A percentile compares a stretch with the other conserved stretches of the same genome.
These are phyloP conservation scores for Hymenoscyphus salicellus DNA, from an alignment of 2,329 filamentous ascomycete genomes.

Conservation along the genomic window DNA sequence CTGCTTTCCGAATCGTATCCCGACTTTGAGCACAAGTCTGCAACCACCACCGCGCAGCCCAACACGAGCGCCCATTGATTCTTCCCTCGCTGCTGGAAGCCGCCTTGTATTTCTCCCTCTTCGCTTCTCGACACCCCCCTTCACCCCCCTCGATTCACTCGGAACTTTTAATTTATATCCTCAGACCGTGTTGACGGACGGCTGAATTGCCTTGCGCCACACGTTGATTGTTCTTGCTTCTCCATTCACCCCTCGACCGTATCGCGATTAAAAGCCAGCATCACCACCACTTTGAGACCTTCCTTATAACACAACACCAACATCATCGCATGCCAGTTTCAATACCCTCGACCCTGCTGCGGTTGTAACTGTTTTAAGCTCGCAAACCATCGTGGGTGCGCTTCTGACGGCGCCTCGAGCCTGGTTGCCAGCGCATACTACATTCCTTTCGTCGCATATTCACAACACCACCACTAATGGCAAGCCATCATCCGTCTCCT, in stretches of 20 bases:
- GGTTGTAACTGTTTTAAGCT: background rate
- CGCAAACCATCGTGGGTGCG: background rate
- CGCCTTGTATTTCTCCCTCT: background rate
- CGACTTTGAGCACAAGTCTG: constrained; percentile 4
- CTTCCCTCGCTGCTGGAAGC: background rate
- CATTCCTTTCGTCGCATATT: background rate
- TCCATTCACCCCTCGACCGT: background rate
- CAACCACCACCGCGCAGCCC: background rate
- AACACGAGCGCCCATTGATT: background rate
- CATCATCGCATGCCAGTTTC: background rate
- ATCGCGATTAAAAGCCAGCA: background rate
- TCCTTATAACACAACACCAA: background rate
- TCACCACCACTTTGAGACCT: background rate
- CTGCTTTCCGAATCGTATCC: constrained; percentile 4
- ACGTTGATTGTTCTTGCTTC: background rate
- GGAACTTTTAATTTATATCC: constrained; percentile 8
- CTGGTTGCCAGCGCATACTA: constrained; percentile 4
- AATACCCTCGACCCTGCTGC: background rate
- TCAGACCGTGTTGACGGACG: background rate
- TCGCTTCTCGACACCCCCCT: background rate
- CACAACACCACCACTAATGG: constrained; percentile 26
- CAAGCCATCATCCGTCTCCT: constrained; percentile 36
- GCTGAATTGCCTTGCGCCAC: background rate
- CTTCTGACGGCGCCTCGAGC: constrained; percentile 1
- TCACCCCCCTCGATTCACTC: background rate